Evolutionary conservation across 2,329 filamentous ascomycete species (phyloP).

Genomic region (Arachnomyces sp.): DNA sequence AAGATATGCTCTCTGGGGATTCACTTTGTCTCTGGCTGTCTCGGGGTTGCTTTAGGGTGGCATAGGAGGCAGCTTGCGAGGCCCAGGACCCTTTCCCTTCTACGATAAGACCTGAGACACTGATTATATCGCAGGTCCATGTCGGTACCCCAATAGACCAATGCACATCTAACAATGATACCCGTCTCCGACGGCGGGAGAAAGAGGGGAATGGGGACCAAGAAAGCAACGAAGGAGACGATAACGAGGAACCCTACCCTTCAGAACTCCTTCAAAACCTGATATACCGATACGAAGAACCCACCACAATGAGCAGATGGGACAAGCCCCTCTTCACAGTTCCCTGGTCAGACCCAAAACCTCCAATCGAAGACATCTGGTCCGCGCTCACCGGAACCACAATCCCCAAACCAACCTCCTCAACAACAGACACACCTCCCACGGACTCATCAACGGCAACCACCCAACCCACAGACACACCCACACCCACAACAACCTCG

Average conservation of each 20-base stretch:
- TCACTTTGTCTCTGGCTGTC: not conserved
- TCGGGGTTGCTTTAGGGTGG: not conserved
- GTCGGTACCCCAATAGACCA: conserved; percentile 49
- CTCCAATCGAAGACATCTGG: conserved; percentile 54
- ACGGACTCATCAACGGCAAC: conserved; percentile 9
- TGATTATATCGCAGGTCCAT: conserved; percentile 43
- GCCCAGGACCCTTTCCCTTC: not conserved
- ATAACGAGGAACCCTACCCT: conserved; percentile 38
- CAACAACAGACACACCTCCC: conserved; percentile 5
- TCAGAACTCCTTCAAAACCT: conserved; percentile 54
- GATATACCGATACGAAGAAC: conserved; percentile 59
- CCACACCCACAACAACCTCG: not conserved
- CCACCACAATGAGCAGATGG: conserved; percentile 58
- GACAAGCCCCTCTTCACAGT: conserved; percentile 59
- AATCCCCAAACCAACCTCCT: conserved; percentile 18
- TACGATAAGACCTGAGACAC: conserved; percentile 4
- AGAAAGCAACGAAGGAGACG: conserved; percentile 4
- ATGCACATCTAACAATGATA: conserved; percentile 48
- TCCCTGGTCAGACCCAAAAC: conserved; percentile 46
- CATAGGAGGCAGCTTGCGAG: not conserved
- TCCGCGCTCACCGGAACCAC: conserved; percentile 41
- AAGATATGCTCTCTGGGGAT: not conserved
- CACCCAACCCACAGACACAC: conserved; percentile 2
- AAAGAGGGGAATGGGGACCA: conserved; percentile 4
- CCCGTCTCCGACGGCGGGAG: conserved; percentile 20